Conservation (phyloP, 768 basidiomycete species). For the Favolaschia claudopus region DNA sequence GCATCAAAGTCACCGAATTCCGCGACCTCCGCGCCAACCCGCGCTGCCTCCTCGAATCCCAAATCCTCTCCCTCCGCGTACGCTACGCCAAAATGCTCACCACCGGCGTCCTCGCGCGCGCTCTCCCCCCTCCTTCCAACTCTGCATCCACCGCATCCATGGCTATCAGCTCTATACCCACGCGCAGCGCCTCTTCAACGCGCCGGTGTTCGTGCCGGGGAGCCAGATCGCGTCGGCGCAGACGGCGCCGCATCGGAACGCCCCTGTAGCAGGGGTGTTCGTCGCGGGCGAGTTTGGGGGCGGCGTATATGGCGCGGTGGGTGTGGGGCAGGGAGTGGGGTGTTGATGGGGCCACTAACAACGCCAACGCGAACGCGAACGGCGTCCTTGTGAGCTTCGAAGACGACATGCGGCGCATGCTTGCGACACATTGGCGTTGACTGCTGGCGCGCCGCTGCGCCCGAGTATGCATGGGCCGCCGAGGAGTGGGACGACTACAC, state of each 20-base stretch:
- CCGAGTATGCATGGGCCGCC: slow-evolving; percentile 63
- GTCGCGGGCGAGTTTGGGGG: slow-evolving; percentile 73
- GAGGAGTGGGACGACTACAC: slow-evolving; percentile 70
- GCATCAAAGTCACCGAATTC: slow-evolving; percentile 88
- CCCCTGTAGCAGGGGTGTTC: slow-evolving; percentile 74
- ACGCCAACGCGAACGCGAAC: slow-evolving; percentile 32
- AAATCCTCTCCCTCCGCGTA: slow-evolving; percentile 81
- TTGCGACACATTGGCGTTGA: slow-evolving; percentile 77
- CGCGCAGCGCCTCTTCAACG: slow-evolving; percentile 63
- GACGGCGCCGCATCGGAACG: slow-evolving; percentile 73
- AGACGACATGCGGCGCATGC: slow-evolving; percentile 76
- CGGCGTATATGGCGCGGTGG: slow-evolving; percentile 85
- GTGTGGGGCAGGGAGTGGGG: slow-evolving; percentile 78
- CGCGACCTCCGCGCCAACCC: slow-evolving; percentile 90
- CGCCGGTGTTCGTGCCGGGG: slow-evolving; percentile 76
- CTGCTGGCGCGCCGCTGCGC: slow-evolving; percentile 62
- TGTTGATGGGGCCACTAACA: slow-evolving; percentile 35
- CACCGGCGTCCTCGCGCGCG: slow-evolving; percentile 65
- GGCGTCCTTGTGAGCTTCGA: slow-evolving; percentile 63
- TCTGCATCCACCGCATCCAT: not conserved
- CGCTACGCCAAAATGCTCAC: slow-evolving; percentile 80
- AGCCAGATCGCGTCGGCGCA: slow-evolving; percentile 84
- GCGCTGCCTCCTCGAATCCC: slow-evolving; percentile 84
- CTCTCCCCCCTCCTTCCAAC: slow-evolving; percentile 29
- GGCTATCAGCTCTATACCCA: no score